Evolutionary conservation across 345 rosid genomes (phyloP).

Genomic region (Geranium rotundifolium): DNA sequence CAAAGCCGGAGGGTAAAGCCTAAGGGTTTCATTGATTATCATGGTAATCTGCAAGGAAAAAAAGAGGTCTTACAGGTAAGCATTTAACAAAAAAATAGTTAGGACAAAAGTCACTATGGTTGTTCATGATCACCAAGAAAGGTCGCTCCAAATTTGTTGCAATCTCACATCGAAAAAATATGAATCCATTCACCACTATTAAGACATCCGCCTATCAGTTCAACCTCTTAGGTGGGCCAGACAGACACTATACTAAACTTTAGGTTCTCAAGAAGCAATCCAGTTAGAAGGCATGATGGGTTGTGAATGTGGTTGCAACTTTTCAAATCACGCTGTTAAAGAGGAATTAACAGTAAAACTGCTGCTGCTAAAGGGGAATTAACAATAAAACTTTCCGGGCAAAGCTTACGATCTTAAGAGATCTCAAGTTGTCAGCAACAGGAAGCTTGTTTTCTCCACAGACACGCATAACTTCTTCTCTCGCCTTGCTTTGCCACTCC

Average conservation of each 20-base stretch:
- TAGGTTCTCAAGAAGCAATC: no score
- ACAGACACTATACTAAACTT: no score
- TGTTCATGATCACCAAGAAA: no score
- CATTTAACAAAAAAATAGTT: no score
- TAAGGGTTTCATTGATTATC: slow-evolving; percentile 60
- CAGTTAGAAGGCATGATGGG: no score
- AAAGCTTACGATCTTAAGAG: slow-evolving; percentile 55
- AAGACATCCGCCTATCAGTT: no score
- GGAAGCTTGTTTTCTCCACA: slow-evolving; percentile 26
- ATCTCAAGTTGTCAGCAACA: slow-evolving; percentile 29
- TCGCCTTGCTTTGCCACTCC: slow-evolving; percentile 69
- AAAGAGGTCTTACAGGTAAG: no score
- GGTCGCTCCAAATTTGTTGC: no score
- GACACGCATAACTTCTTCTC: slow-evolving; percentile 52
- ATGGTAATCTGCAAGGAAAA: slow-evolving; percentile 35
- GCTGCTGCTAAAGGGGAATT: not conserved
- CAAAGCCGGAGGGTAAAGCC: slow-evolving; percentile 68
- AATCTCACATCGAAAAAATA: no score
- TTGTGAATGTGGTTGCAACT: no score
- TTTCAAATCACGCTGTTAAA: not conserved
- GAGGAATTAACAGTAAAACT: not conserved
- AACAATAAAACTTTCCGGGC: not conserved
- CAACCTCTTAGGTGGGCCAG: no score
- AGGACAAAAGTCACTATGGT: not conserved
- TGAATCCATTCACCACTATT: no score